Conservation (phyloP, 2,329 filamentous ascomycete species). For the Pseudophaeomoniella oleicola region DNA sequence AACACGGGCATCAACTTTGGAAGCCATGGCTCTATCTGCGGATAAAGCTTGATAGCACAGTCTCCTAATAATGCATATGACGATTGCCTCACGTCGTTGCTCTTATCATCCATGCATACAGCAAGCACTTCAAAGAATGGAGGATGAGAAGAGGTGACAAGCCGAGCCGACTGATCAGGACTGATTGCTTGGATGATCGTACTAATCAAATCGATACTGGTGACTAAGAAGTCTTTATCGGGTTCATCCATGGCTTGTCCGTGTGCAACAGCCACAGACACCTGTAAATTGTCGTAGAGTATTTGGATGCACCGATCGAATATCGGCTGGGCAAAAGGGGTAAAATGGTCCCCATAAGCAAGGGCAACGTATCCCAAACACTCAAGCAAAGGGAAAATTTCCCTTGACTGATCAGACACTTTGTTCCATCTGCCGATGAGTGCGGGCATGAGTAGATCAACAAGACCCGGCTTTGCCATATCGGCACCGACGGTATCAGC, state of each 20-base stretch:
- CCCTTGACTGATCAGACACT: slow-evolving; percentile 75
- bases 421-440: slow-evolving; percentile 78
- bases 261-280: slow-evolving; percentile 54
- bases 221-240: slow-evolving; percentile 94
- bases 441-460: slow-evolving; percentile 79
- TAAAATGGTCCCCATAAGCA: slow-evolving; percentile 67
- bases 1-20: slow-evolving; percentile 59
- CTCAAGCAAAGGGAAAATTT: slow-evolving; percentile 90
- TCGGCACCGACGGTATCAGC: slow-evolving; percentile 79
- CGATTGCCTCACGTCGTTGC: slow-evolving; percentile 89
- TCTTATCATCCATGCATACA: slow-evolving; percentile 82
- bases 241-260: slow-evolving; percentile 60
- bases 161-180: slow-evolving; percentile 53
- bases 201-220: slow-evolving; percentile 83
- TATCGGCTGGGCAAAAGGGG: slow-evolving; percentile 72
- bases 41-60: slow-evolving; percentile 83
- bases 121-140: slow-evolving; percentile 81
- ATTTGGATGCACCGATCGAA: slow-evolving; percentile 81
- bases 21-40: slow-evolving; percentile 61
- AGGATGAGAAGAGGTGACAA: slow-evolving; percentile 62
- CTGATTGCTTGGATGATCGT: slow-evolving; percentile 85
- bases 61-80: slow-evolving; percentile 91
- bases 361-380: slow-evolving; percentile 89
- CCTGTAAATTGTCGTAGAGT: slow-evolving; percentile 80
- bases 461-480: slow-evolving; percentile 66